These are phyloP conservation scores for Filobasidium floriforme DNA, from an alignment of 768 basidiomycete species.

Conservation along the genomic window DNA sequence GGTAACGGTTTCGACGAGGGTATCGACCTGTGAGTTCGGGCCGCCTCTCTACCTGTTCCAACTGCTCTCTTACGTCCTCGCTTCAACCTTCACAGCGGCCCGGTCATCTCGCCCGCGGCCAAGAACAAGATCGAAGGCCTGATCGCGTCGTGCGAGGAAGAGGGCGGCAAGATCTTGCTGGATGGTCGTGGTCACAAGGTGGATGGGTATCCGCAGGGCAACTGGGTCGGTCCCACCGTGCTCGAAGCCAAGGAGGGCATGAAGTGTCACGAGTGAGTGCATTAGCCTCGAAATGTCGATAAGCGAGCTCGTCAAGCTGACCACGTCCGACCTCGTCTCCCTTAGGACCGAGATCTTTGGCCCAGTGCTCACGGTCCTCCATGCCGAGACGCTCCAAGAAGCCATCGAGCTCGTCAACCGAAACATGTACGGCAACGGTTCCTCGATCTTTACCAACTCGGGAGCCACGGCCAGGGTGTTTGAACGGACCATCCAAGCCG, in stretches of 20 bases:
- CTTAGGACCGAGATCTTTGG: slow-evolving; percentile 89
- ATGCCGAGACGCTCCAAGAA: slow-evolving; percentile 77
- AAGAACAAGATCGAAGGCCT: slow-evolving; percentile 67
- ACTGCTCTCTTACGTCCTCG: not conserved
- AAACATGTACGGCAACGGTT: slow-evolving; percentile 77
- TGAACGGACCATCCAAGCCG: slow-evolving; percentile 76
- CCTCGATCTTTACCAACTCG: slow-evolving; percentile 93
- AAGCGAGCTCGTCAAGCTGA: too few species aligned
- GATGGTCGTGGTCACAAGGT: slow-evolving; percentile 72
- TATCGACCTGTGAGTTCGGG: slow-evolving; percentile 64
- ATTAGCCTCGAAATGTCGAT: too few species aligned
- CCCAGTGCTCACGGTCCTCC: slow-evolving; percentile 71
- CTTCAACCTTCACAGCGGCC: slow-evolving; percentile 42
- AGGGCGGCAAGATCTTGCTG: slow-evolving; percentile 78
- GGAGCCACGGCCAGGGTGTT: slow-evolving; percentile 93
- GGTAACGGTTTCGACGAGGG: slow-evolving; percentile 83
- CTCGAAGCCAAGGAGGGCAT: slow-evolving; percentile 74
- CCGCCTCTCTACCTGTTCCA: not conserved
- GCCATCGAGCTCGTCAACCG: slow-evolving; percentile 81
- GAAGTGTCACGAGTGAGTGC: slow-evolving; percentile 72
- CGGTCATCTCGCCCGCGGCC: slow-evolving; percentile 61
- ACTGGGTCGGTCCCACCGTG: slow-evolving; percentile 89
- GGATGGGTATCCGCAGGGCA: slow-evolving; percentile 71
- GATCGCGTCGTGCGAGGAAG: slow-evolving; percentile 53
- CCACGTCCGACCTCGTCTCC: not conserved